These are phyloP conservation scores for Globisporangium orthogonon DNA, from an alignment of 352 stramenopile genomes.

Conservation along the genomic window DNA sequence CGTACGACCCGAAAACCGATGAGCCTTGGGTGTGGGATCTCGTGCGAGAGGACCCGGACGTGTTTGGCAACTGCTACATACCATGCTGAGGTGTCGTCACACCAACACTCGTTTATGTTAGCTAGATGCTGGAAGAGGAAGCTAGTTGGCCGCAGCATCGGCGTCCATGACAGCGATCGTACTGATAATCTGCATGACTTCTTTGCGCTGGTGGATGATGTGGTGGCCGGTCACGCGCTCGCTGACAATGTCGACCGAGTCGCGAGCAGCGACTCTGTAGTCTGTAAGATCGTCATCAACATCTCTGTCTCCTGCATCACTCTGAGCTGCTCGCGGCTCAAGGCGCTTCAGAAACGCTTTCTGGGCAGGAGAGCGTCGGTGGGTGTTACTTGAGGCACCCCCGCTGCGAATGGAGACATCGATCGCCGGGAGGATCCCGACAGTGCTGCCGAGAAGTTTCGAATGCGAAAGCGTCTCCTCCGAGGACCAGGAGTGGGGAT, in stretches of 20 bases:
- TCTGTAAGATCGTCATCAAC: background rate
- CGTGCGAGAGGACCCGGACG: slow-evolving; percentile 52
- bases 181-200: slow-evolving; percentile 22
- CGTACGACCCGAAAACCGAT: slow-evolving; percentile 61
- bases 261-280: too few species aligned
- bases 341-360: slow-evolving; percentile 56
- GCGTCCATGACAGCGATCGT: background rate
- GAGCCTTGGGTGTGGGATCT: slow-evolving; percentile 83
- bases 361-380: slow-evolving; percentile 46
- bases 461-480: too few species aligned
- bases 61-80: slow-evolving; percentile 70
- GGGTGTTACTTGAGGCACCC: slow-evolving; percentile 3
- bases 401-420: slow-evolving; percentile 10
- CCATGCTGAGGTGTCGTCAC: slow-evolving; percentile 14
- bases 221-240: slow-evolving; percentile 12
- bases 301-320: background rate
- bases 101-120: background rate
- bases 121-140: background rate
- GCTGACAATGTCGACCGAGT: background rate
- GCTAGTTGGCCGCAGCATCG: too few species aligned
- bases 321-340: background rate
- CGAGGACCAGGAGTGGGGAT: background rate
- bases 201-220: slow-evolving; percentile 27
- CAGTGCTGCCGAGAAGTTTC: background rate
- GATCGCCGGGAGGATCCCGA: slow-evolving; percentile 4